These are phyloP conservation scores for Claviceps digitariae DNA, from an alignment of 2,329 filamentous ascomycete genomes.

Conservation along the genomic window DNA sequence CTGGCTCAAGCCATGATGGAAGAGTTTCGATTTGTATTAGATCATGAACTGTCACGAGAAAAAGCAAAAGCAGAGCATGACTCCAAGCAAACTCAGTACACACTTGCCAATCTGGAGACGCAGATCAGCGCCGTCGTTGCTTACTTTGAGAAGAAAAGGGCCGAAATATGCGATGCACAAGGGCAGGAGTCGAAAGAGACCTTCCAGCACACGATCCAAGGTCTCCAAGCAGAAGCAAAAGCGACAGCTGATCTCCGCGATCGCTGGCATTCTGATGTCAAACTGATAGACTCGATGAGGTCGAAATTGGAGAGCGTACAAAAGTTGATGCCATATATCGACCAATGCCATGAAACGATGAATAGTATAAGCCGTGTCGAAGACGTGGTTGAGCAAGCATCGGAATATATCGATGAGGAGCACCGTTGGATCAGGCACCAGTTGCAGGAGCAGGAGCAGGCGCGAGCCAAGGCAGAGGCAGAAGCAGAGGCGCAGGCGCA, in stretches of 20 bases:
- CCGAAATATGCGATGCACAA: neutral
- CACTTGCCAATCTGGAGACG: conserved; percentile 8
- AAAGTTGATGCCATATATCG: conserved; percentile 12
- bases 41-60: conserved; percentile 12
- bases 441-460: conserved; percentile 5
- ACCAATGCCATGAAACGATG: conserved; percentile 13
- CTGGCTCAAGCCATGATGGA: conserved; percentile 9
- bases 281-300: conserved; percentile 13
- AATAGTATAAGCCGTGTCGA: conserved; percentile 15
- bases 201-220: conserved; percentile 11
- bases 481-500: neutral
- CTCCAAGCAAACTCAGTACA: conserved; percentile 6
- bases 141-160: conserved; percentile 5
- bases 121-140: conserved; percentile 11
- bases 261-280: conserved; percentile 17
- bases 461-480: neutral
- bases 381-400: conserved; percentile 16
- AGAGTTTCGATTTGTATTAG: conserved; percentile 11
- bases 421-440: conserved; percentile 16
- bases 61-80: conserved; percentile 9
- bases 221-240: conserved; percentile 11
- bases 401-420: conserved; percentile 16
- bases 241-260: conserved; percentile 10
- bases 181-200: neutral
- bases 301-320: conserved; percentile 13